Conservation (phyloP, 495 filamentous ascomycete genomes). For the Annulohypoxylon bovei region DNA sequence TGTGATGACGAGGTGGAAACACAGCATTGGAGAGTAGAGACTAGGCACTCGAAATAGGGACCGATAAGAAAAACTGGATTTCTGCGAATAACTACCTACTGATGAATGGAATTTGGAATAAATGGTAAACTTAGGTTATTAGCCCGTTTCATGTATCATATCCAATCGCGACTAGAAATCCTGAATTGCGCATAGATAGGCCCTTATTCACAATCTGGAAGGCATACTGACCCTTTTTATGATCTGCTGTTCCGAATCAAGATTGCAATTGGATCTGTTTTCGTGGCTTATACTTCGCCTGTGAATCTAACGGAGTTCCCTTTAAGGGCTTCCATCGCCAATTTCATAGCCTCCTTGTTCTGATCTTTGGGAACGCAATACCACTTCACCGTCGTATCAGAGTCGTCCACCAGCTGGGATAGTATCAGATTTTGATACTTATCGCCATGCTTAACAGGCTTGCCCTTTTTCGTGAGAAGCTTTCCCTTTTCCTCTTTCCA, state of each 20-base stretch:
- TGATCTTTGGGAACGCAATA: neutral
- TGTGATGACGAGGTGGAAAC: neutral
- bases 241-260: neutral
- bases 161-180: too few species aligned
- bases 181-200: neutral
- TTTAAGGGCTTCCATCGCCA: neutral
- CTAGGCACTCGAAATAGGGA: neutral
- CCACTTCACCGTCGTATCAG: neutral
- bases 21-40: constrained; percentile 3
- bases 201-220: neutral
- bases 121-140: too few species aligned
- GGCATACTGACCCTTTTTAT: neutral
- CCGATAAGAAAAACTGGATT: neutral
- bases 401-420: neutral
- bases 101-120: neutral
- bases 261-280: neutral
- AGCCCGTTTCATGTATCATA: too few species aligned
- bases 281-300: neutral
- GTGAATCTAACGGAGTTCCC: neutral
- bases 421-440: neutral
- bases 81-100: too few species aligned
- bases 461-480: neutral
- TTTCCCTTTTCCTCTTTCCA: constrained; percentile 1
- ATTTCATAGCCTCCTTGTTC: neutral
- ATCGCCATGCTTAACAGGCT: neutral